Conservation (phyloP, 345 rosid genomes). For the Tarenaya hassleriana region DNA sequence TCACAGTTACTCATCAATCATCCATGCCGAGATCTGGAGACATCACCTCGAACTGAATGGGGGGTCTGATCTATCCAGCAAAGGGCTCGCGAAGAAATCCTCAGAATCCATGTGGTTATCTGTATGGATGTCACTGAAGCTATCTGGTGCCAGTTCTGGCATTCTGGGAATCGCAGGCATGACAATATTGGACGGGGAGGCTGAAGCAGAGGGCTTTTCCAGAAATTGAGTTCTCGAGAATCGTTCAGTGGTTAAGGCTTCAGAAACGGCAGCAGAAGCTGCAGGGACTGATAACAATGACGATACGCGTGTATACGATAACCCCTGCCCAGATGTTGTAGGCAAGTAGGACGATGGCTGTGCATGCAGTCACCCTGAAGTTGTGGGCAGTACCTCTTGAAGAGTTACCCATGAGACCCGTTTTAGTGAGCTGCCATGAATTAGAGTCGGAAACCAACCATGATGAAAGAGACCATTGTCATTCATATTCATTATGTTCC, state of each 20-base stretch:
- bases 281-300: too few species aligned
- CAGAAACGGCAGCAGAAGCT: too few species aligned
- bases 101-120: slow-evolving; percentile 24
- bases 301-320: too few species aligned
- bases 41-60: slow-evolving; percentile 21
- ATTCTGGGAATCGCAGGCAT: slow-evolving; percentile 5
- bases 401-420: slow-evolving; percentile 15
- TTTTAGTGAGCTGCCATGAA: slow-evolving; percentile 7
- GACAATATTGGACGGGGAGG: slow-evolving; percentile 8
- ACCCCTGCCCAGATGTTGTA: too few species aligned
- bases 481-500: slow-evolving; percentile 41
- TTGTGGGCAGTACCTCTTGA: slow-evolving; percentile 21
- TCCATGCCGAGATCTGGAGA: slow-evolving; percentile 19
- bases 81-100: slow-evolving; percentile 18
- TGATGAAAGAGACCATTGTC: slow-evolving; percentile 16
- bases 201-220: slow-evolving; percentile 10
- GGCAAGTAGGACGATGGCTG: slow-evolving; percentile 11
- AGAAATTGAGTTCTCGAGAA: too few species aligned
- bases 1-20: slow-evolving; percentile 27
- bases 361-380: slow-evolving; percentile 19
- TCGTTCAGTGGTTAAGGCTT: too few species aligned
- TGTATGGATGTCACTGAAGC: slow-evolving; percentile 9
- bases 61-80: slow-evolving; percentile 25
- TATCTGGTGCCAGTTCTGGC: slow-evolving; percentile 12
- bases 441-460: slow-evolving; percentile 2